phyloP scores from a whole-genome alignment of 805 yeast species.

The Saturnispora sekii region DNA sequence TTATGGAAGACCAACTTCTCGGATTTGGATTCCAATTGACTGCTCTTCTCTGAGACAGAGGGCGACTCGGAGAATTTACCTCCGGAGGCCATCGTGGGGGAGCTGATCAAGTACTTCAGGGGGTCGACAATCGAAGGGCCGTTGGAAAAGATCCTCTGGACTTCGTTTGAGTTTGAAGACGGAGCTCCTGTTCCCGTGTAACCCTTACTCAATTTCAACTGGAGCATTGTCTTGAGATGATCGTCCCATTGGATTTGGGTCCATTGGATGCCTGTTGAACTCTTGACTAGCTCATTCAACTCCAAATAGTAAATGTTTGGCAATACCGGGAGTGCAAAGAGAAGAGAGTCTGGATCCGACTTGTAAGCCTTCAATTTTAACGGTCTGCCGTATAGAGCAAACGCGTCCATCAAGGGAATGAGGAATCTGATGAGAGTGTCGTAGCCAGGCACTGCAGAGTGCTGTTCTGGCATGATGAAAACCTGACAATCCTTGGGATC shows the following conservation, averaged over 20 bases:
- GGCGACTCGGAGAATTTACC: not conserved
- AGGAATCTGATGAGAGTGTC: constrained; percentile 79
- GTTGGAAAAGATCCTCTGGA: constrained; percentile 15
- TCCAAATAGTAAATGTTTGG: constrained; percentile 69
- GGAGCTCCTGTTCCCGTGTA: constrained; percentile 69
- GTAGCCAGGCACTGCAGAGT: constrained; percentile 72
- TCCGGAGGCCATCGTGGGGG: constrained; percentile 3
- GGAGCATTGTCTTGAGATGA: constrained; percentile 45
- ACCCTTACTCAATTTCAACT: constrained; percentile 44
- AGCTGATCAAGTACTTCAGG: constrained; percentile 9
- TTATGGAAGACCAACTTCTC: not conserved
- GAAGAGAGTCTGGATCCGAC: constrained; percentile 49
- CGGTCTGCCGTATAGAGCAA: constrained; percentile 77
- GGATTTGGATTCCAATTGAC: too few relatives aligned
- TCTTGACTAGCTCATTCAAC: constrained; percentile 43
- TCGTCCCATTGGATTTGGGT: constrained; percentile 48
- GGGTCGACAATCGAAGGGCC: not conserved
- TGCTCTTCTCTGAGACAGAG: not conserved
- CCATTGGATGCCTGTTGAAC: constrained; percentile 35
- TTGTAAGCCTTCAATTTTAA: constrained; percentile 66
- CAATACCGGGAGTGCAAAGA: constrained; percentile 76
- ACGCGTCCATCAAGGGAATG: constrained; percentile 67
- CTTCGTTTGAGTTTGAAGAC: constrained; percentile 34
- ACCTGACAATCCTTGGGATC: constrained; percentile 49
- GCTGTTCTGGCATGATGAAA: constrained; percentile 76